phyloP scores from a whole-genome alignment of 129 eudicot genomes.

The Pseudognaphalium luteoalbum region DNA sequence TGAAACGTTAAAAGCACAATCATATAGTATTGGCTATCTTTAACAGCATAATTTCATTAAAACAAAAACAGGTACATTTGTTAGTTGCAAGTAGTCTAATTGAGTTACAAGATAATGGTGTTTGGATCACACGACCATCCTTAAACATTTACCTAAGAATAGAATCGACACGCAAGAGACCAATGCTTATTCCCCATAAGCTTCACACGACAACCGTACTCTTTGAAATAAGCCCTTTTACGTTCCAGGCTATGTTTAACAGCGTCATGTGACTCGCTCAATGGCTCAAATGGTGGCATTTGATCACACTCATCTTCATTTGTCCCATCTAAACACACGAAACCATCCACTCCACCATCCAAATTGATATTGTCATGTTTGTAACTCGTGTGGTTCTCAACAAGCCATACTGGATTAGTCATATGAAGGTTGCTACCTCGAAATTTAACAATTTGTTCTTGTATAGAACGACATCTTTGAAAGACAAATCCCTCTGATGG shows the following conservation, averaged over 20 bases:
- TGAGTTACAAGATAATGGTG: too few species aligned
- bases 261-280: conserved; percentile 21
- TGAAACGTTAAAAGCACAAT: too few species aligned
- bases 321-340: conserved; percentile 39
- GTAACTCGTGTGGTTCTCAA: conserved; percentile 47
- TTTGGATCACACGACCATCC: conserved; percentile 16
- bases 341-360: conserved; percentile 38
- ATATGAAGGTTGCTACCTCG: conserved; percentile 27
- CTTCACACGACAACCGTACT: conserved; percentile 45
- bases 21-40: too few species aligned
- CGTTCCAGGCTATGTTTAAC: conserved; percentile 36
- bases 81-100: too few species aligned
- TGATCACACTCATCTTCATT: conserved; percentile 38
- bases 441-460: conserved; percentile 40
- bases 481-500: conserved; percentile 45
- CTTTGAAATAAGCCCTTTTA: conserved; percentile 32
- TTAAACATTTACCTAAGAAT: conserved; percentile 27
- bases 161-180: conserved; percentile 37
- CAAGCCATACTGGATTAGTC: conserved; percentile 49
- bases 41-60: too few species aligned
- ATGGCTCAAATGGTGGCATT: conserved; percentile 30
- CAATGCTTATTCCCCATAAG: conserved; percentile 42
- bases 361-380: conserved; percentile 36
- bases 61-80: too few species aligned
- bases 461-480: conserved; percentile 46